Conservation (phyloP, 352 stramenopile species). For the Heterotrichella gracilis region DNA sequence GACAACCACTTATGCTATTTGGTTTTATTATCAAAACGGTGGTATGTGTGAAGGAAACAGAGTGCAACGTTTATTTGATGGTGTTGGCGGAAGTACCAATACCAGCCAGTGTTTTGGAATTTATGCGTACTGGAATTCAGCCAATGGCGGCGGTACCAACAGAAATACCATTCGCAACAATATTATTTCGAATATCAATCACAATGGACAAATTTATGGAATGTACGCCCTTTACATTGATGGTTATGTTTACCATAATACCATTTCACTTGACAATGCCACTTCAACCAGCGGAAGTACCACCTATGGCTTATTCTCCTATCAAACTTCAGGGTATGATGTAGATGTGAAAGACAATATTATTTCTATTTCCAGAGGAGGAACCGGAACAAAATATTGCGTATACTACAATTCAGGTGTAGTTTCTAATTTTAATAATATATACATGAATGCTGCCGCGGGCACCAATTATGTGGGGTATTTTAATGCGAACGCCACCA, state of each 20-base stretch:
- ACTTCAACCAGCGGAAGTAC: neutral
- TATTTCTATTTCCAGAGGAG: neutral
- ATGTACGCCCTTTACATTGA: neutral
- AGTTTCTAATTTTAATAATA: neutral
- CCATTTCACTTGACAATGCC: neutral
- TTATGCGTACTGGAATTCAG: too few relatives aligned
- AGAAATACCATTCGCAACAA: neutral
- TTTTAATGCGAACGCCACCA: neutral
- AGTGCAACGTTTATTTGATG: neutral
- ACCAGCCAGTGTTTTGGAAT: neutral
- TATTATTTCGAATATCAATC: conserved; percentile 7
- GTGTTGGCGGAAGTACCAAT: neutral
- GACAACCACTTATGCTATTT: neutral
- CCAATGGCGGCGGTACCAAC: neutral
- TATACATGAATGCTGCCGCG: neutral
- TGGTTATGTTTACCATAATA: neutral
- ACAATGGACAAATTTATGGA: neutral
- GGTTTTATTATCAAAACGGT: neutral
- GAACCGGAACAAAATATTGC: neutral
- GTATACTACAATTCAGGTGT: neutral
- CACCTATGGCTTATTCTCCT: neutral
- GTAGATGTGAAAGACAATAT: neutral
- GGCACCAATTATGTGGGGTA: neutral
- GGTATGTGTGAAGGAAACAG: neutral
- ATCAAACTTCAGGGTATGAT: neutral